Evolutionary conservation across 208 protist species (phyloP).

Genomic region (Crithidia sp.): DNA sequence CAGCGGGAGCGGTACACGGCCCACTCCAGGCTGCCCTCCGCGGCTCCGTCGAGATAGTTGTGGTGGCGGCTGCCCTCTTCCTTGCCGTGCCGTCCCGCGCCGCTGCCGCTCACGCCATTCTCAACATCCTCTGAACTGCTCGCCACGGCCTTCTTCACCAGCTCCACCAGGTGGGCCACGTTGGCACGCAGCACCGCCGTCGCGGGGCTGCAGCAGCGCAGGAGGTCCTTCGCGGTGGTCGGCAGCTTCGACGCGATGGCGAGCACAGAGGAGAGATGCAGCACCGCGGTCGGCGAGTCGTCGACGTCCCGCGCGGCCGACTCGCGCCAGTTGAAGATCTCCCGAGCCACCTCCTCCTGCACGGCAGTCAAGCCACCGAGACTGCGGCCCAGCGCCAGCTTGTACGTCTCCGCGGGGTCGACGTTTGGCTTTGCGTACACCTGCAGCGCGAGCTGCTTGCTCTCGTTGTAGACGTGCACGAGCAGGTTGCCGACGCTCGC

Average conservation of each 20-base stretch:
- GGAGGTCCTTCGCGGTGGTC: constrained; percentile 65
- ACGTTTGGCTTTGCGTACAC: constrained; percentile 94
- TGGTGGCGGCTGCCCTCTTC: not conserved
- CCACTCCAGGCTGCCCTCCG: constrained; percentile 18
- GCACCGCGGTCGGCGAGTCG: constrained; percentile 83
- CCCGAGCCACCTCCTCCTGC: constrained; percentile 67
- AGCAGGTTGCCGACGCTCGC: constrained; percentile 86
- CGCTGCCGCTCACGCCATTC: not conserved
- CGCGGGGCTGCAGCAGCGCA: constrained; percentile 76
- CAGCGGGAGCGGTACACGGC: constrained; percentile 28
- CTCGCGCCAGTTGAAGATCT: constrained; percentile 90
- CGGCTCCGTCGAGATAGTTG: not conserved
- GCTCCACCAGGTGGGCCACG: constrained; percentile 62
- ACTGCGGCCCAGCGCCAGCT: constrained; percentile 69
- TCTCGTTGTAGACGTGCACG: constrained; percentile 83
- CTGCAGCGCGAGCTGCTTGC: constrained; percentile 81
- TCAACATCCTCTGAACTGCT: constrained; percentile 13
- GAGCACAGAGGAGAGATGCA: constrained; percentile 79
- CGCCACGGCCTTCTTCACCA: constrained; percentile 56
- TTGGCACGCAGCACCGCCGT: constrained; percentile 70
- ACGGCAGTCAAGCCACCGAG: constrained; percentile 63
- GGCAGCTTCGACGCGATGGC: constrained; percentile 87
- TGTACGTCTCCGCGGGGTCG: constrained; percentile 75
- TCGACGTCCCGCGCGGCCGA: constrained; percentile 74
- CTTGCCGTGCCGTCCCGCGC: not conserved